phyloP scores from a whole-genome alignment of 2,329 filamentous ascomycete genomes.

The Calonectria montana region DNA sequence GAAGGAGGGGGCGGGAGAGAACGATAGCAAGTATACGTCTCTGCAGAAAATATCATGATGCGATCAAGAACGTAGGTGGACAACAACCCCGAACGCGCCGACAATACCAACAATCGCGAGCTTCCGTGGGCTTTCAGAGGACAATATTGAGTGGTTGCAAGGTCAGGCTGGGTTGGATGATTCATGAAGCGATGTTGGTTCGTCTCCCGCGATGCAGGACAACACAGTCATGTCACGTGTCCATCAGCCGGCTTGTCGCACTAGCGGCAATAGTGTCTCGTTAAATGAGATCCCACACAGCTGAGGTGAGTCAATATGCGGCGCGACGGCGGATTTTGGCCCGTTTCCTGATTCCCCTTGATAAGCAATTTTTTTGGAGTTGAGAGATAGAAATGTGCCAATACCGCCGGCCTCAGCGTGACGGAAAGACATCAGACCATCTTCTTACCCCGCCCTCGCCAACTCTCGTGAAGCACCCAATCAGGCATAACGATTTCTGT shows the following conservation, averaged over 20 bases:
- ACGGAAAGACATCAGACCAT: background rate
- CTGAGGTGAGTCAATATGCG: background rate
- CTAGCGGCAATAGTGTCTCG: conserved; percentile 5
- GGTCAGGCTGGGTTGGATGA: background rate
- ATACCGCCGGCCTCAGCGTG: background rate
- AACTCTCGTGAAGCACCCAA: background rate
- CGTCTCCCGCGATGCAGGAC: background rate
- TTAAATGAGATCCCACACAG: conserved; percentile 1
- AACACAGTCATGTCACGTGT: background rate
- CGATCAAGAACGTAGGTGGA: background rate
- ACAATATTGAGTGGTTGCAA: background rate
- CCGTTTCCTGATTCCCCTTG: background rate
- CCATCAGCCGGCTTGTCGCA: background rate
- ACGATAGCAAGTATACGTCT: conserved; percentile 21
- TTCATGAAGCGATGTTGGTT: background rate
- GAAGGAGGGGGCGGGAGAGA: conserved; percentile 19
- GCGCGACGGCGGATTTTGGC: background rate
- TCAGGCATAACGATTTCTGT: background rate
- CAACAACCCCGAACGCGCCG: background rate
- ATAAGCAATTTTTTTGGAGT: no score
- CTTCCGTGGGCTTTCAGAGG: background rate
- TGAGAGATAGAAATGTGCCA: background rate
- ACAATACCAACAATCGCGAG: background rate
- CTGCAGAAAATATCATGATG: conserved; percentile 38
- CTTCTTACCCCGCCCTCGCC: background rate